Evolutionary conservation across 108 stramenopile species (phyloP).

Genomic region (Nitzschia inconspicua): DNA sequence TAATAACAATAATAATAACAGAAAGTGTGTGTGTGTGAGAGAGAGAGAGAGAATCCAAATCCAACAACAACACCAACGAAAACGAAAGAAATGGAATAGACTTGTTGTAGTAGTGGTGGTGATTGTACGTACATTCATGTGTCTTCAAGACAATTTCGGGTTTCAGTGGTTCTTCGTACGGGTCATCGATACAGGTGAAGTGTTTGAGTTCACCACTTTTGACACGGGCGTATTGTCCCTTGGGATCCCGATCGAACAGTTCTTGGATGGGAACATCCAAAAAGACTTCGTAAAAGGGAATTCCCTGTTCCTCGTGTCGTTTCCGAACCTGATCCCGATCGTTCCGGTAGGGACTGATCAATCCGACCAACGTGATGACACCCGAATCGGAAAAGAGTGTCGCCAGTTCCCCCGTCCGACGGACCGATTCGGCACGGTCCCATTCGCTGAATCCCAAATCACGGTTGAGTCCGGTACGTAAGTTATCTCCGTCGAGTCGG

Average conservation of each 20-base stretch:
- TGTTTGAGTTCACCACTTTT: constrained; percentile 93
- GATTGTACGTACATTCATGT: too few species aligned
- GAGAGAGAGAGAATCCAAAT: too few species aligned
- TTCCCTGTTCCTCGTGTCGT: constrained; percentile 95
- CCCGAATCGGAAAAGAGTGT: constrained; percentile 95
- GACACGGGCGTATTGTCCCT: constrained; percentile 85
- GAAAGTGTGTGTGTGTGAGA: too few species aligned
- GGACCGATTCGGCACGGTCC: constrained; percentile 95
- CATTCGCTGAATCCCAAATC: constrained; percentile 91
- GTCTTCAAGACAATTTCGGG: constrained; percentile 92
- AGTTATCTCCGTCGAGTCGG: constrained; percentile 96
- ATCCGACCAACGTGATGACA: constrained; percentile 93
- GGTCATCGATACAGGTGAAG: constrained; percentile 98
- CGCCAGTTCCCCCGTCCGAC: constrained; percentile 95
- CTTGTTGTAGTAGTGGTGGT: too few species aligned
- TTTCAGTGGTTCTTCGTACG: constrained; percentile 91
- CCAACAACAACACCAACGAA: too few species aligned
- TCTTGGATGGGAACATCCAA: constrained; percentile 96
- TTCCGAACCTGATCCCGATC: constrained; percentile 92
- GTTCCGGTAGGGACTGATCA: constrained; percentile 92
- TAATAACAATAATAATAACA: too few species aligned
- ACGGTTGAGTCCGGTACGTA: constrained; percentile 93
- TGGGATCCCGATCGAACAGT: constrained; percentile 84
- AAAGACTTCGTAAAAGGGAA: constrained; percentile 98
- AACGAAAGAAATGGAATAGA: too few species aligned